Base-by-base conservation (phyloP, 2,329 filamentous ascomycete genomes). In the Colletotrichum paranaense region DNA sequence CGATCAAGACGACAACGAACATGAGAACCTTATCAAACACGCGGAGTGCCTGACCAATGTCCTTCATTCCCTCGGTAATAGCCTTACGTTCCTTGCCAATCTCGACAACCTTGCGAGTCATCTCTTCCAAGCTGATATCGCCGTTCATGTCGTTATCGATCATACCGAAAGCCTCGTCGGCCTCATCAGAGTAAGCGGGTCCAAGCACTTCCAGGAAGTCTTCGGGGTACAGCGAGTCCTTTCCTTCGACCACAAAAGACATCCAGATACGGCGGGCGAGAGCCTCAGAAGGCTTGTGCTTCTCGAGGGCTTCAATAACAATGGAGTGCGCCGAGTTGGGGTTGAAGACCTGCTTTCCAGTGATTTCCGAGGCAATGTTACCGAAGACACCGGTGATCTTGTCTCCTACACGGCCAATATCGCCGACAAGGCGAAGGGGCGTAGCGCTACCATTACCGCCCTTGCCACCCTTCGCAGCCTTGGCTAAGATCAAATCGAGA, bases 231-330 rank as follows among this genome's bases (percentile, higher is more conserved):
- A 99, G 87, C 0, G 92, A 87, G 53, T 98, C 94, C 72, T 92
- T 92, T 77, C 95, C 95, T 82, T 98, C 96, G 4, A 97, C 91
- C 1, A 98, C 97, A 80, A 98, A 97, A 1, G 95, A 98, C 94
- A 98, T 97, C 97, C 97, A 98, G 75, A 98, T 92, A 79, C 97
- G 93, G 77, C 91, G 93, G n/a, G 94, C 95, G 71, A 98, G 86
- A n/a, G 97, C 97, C 81, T 98, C 95, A 0, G 95, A 94, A 7
- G 95, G 94, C 73, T 89, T 88, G 56, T 90, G 91, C 84, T 95
- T 96, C 82, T 98, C 95, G 38, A 98, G 87, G 9, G 96, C 97
- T 80, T 97, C 92, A 14, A 97, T 88, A 5, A 98, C 95, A 62
- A 98, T 91, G 0, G 95, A 97, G 81, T 98, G 95, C 1, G 95